These are phyloP conservation scores for Triglochin maritima DNA, from an alignment of 106 monocot genomes.

Conservation along the genomic window DNA sequence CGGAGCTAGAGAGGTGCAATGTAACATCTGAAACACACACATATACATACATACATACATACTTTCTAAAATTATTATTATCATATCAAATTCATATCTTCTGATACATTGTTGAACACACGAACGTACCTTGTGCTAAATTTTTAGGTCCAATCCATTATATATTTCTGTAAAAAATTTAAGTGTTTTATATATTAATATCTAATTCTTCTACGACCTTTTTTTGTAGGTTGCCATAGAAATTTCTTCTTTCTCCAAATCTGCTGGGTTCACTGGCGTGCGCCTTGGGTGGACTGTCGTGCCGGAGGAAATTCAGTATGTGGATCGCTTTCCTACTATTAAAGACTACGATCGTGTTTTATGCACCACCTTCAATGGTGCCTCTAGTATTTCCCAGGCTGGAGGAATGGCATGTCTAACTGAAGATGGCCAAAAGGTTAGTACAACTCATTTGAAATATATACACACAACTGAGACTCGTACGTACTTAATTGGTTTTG, in stretches of 20 bases:
- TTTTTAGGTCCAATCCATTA: no score
- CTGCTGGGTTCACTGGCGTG: conserved; percentile 82
- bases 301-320: conserved; percentile 62
- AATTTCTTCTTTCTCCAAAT: conserved; percentile 84
- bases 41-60: no score
- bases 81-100: no score
- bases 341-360: conserved; percentile 70
- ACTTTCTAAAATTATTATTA: no score
- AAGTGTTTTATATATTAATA: no score
- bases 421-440: conserved; percentile 40
- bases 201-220: background rate
- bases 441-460: background rate
- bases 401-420: conserved; percentile 78
- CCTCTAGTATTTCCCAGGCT: conserved; percentile 62
- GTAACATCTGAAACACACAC: no score
- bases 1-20: conserved; percentile 62
- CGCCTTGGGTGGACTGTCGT: conserved; percentile 88
- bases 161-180: no score
- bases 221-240: conserved; percentile 65
- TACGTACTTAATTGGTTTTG: no score
- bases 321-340: conserved; percentile 31
- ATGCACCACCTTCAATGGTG: conserved; percentile 81
- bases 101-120: no score
- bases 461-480: no score
- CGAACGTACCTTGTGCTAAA: no score